phyloP scores from a whole-genome alignment of 2,329 filamentous ascomycete genomes.

The Pseudocercospora pini-densiflorae region DNA sequence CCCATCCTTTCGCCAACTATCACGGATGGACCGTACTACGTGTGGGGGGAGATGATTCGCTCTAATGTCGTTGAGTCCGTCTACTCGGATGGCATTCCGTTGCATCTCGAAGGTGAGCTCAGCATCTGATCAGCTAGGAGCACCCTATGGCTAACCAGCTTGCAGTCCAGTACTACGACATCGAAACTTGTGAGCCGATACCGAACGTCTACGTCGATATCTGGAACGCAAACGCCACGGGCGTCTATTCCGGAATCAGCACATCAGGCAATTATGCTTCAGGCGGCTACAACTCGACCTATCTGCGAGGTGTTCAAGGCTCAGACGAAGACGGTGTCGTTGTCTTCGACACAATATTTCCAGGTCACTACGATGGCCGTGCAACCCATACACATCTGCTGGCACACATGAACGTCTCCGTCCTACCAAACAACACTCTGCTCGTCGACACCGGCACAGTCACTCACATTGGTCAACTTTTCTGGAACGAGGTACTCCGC shows the following conservation, averaged over 20 bases:
- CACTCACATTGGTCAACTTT: conserved; percentile 67
- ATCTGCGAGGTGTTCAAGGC: conserved; percentile 47
- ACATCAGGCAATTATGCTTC: conserved; percentile 35
- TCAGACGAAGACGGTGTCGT: conserved; percentile 48
- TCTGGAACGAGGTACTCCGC: conserved; percentile 66
- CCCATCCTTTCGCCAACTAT: conserved; percentile 36
- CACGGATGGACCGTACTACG: conserved; percentile 36
- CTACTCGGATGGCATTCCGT: conserved; percentile 45
- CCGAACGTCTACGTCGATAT: conserved; percentile 50
- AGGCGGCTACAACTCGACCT: conserved; percentile 44
- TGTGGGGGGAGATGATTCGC: conserved; percentile 46
- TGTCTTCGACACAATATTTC: conserved; percentile 51
- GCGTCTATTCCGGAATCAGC: conserved; percentile 48
- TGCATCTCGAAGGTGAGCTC: conserved; percentile 43
- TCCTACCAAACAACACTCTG: conserved; percentile 53
- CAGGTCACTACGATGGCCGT: conserved; percentile 51
- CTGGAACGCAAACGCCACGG: conserved; percentile 54
- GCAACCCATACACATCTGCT: conserved; percentile 49
- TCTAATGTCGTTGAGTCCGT: conserved; percentile 49
- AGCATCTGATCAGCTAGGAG: too few relatives aligned
- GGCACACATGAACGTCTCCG: conserved; percentile 43
- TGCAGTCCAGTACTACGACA: conserved; percentile 49
- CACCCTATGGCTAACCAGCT: neutral
- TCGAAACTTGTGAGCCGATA: conserved; percentile 49
- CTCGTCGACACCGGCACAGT: conserved; percentile 53